Conservation (phyloP, 805 yeast species). For the Hanseniaspora vineae region DNA sequence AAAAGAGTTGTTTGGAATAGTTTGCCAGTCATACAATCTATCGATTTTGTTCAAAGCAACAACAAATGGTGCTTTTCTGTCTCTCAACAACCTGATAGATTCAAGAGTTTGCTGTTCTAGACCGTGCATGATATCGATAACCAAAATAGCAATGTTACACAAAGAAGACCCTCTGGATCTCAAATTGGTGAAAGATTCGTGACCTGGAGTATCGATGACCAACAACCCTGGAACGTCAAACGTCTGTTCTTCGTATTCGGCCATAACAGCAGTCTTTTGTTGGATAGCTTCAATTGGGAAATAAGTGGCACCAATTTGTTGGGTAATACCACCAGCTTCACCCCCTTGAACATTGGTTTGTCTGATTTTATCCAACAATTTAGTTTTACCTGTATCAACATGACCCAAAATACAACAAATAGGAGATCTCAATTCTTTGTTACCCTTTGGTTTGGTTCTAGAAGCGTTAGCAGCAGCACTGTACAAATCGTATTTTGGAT, state of each 20-base stretch:
- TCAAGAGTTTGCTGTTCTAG: conserved; percentile 95
- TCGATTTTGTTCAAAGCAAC: conserved; percentile 97
- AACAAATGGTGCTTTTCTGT: conserved; percentile 94
- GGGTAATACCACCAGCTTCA: conserved; percentile 99
- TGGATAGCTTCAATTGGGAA: conserved; percentile 94
- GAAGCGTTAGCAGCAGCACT: conserved; percentile 22
- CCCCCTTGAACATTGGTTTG: conserved; percentile 99
- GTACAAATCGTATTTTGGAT: conserved; percentile 6
- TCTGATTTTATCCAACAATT: conserved; percentile 89
- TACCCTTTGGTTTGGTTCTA: conserved; percentile 24
- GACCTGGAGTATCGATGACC: conserved; percentile 98
- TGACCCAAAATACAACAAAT: conserved; percentile 98
- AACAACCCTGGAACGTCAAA: conserved; percentile 95
- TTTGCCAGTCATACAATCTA: conserved; percentile 91
- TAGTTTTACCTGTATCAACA: conserved; percentile 99
- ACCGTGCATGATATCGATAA: conserved; percentile 98
- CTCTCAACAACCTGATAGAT: conserved; percentile 82
- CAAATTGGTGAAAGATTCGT: conserved; percentile 95
- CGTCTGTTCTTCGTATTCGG: conserved; percentile 65
- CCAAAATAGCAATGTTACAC: conserved; percentile 98
- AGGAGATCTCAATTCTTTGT: conserved; percentile 81
- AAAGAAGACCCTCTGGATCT: conserved; percentile 98
- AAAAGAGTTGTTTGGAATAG: conserved; percentile 85
- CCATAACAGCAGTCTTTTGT: conserved; percentile 86
- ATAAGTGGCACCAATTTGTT: conserved; percentile 99